Percentiles rank a stretch among this genome's conserved stretches.
phyloP scores from a whole-genome alignment of 1,139 yeast genomes.

The Pichia sp. region DNA sequence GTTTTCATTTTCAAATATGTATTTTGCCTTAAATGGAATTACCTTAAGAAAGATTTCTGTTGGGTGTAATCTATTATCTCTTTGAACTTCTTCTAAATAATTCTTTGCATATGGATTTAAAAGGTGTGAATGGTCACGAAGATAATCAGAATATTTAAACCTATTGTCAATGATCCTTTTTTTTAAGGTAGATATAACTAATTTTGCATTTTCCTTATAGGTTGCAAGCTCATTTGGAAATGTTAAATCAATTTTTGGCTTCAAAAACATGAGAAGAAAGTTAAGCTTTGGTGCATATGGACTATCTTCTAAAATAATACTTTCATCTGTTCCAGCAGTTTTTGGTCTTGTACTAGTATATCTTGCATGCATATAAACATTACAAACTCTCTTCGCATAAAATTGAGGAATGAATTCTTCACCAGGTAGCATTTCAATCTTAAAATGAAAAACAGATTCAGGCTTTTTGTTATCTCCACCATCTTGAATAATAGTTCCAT shows the following conservation, averaged over 20 bases:
- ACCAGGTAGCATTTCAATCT: neutral
- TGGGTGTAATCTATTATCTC: neutral
- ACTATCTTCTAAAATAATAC: neutral
- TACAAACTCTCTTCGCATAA: neutral
- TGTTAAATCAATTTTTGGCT: neutral
- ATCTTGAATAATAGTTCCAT: neutral
- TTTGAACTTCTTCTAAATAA: neutral
- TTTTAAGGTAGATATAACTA: neutral
- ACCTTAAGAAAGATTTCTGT: neutral
- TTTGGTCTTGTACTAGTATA: neutral
- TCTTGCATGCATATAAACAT: neutral
- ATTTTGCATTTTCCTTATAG: neutral
- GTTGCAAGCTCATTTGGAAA: neutral
- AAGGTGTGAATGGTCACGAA: neutral
- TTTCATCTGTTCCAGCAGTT: neutral
- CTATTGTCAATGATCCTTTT: neutral
- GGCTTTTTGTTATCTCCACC: neutral
- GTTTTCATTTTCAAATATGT: neutral
- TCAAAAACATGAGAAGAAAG: neutral
- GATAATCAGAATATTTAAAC: neutral
- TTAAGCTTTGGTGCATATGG: neutral
- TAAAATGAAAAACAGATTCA: neutral
- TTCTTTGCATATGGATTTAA: neutral
- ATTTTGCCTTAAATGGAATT: neutral
- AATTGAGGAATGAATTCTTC: neutral